Conservation (phyloP, 192 early-diverging fungal genomes). For the Tieghemiomyces parasiticus region DNA sequence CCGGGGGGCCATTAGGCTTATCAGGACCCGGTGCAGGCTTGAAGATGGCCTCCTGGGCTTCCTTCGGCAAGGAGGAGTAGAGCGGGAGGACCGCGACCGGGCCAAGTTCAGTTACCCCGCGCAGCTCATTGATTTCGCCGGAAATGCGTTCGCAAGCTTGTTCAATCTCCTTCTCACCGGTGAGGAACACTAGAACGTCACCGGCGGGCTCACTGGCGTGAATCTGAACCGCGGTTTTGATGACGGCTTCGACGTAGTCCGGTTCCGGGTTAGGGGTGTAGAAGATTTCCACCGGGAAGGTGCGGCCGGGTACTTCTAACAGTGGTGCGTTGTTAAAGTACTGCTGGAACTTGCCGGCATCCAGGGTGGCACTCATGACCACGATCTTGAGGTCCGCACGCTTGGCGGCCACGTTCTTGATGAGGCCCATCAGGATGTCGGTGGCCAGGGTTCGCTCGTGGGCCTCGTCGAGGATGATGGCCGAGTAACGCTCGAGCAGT, state of each 20-base stretch:
- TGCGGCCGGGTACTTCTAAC: constrained; percentile 85
- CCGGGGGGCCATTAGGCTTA: constrained; percentile 60
- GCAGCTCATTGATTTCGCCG: constrained; percentile 55
- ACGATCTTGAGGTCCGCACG: constrained; percentile 80
- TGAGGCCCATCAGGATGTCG: constrained; percentile 96
- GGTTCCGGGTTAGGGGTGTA: constrained; percentile 96
- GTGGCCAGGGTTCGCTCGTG: constrained; percentile 95
- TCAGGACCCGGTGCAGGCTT: constrained; percentile 72
- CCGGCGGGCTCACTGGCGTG: constrained; percentile 88
- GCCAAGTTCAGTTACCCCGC: constrained; percentile 43
- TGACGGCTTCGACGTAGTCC: constrained; percentile 94
- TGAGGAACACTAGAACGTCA: constrained; percentile 93
- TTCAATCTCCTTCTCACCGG: constrained; percentile 94
- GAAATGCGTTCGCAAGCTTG: constrained; percentile 80
- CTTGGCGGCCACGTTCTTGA: constrained; percentile 75
- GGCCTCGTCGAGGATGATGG: constrained; percentile 94
- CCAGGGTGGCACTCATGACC: constrained; percentile 95
- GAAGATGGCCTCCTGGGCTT: constrained; percentile 87
- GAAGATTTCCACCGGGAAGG: constrained; percentile 96
- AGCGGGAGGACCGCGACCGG: constrained; percentile 75
- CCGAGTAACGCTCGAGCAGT: constrained; percentile 71
- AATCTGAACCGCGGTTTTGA: constrained; percentile 88
- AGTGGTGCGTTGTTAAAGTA: constrained; percentile 95
- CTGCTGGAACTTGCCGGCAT: constrained; percentile 97
- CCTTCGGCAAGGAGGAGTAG: constrained; percentile 85